Evolutionary conservation across 495 filamentous ascomycete species (phyloP).

Genomic region (Penicillium roqueforti): DNA sequence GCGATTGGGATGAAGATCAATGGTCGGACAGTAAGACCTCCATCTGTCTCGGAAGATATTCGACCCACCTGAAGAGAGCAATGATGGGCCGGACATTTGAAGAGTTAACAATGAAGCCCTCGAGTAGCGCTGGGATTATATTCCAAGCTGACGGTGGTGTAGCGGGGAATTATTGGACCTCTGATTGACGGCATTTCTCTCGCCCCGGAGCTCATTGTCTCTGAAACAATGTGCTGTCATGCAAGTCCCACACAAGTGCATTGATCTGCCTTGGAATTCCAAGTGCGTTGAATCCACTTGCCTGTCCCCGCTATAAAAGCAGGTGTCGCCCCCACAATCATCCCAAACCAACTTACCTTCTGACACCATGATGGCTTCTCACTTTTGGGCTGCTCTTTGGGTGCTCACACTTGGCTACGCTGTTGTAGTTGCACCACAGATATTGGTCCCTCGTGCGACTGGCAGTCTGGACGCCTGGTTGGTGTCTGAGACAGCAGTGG

Average conservation of each 20-base stretch:
- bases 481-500: conserved; percentile 45
- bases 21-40: not conserved
- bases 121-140: not conserved
- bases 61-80: not conserved
- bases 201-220: not conserved
- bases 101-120: not conserved
- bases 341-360: not conserved
- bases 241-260: too few species aligned
- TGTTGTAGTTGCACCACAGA: conserved; percentile 21
- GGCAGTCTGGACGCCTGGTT: conserved; percentile 48
- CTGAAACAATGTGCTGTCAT: not conserved
- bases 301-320: not conserved
- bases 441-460: conserved; percentile 18
- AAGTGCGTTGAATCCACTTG: not conserved
- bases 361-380: conserved; percentile 18
- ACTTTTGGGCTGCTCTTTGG: conserved; percentile 24
- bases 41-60: conserved; percentile 5
- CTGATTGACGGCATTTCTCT: conserved; percentile 5
- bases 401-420: conserved; percentile 22
- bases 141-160: not conserved
- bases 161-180: conserved; percentile 5
- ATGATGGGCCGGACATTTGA: not conserved
- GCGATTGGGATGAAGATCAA: not conserved
- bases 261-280: not conserved
- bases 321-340: not conserved